A percentile compares a stretch with the other conserved stretches of the same genome.
Conservation (phyloP, 257 asterid species). For the Striga asiatica region DNA sequence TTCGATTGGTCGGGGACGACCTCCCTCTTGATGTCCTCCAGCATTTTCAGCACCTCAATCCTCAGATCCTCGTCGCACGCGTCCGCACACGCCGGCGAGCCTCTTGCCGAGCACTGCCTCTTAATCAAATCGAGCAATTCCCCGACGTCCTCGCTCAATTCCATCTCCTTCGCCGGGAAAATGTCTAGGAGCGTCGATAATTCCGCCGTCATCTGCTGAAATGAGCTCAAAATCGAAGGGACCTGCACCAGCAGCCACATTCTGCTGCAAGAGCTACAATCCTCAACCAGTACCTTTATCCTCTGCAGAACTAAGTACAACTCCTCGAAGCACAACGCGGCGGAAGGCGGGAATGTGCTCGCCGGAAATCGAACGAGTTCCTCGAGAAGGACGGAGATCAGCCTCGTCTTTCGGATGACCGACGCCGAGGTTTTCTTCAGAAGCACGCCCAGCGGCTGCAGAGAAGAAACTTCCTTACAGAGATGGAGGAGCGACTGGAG, state of each 20-base stretch:
- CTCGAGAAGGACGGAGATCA: conserved; percentile 50
- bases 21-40: conserved; percentile 49
- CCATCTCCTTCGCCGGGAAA: conserved; percentile 51
- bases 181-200: conserved; percentile 69
- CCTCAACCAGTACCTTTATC: conserved; percentile 45
- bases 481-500: conserved; percentile 43
- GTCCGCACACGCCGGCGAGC: conserved; percentile 25
- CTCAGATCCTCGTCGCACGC: conserved; percentile 34
- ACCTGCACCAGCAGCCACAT: conserved; percentile 73
- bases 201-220: conserved; percentile 50
- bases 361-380: conserved; percentile 45
- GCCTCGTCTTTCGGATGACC: conserved; percentile 43
- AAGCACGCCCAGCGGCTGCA: conserved; percentile 35
- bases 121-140: conserved; percentile 53
- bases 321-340: conserved; percentile 71
- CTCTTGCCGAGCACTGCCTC: conserved; percentile 50
- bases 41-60: conserved; percentile 40
- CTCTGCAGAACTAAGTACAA: conserved; percentile 59
- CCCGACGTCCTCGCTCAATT: conserved; percentile 45
- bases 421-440: conserved; percentile 41
- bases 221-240: conserved; percentile 33
- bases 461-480: conserved; percentile 50
- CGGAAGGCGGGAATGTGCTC: conserved; percentile 43
- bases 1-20: conserved; percentile 48
- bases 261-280: conserved; percentile 47